phyloP scores from a whole-genome alignment of 371 early-diverging fungal species.

The Syncephalis plumigaleata region DNA sequence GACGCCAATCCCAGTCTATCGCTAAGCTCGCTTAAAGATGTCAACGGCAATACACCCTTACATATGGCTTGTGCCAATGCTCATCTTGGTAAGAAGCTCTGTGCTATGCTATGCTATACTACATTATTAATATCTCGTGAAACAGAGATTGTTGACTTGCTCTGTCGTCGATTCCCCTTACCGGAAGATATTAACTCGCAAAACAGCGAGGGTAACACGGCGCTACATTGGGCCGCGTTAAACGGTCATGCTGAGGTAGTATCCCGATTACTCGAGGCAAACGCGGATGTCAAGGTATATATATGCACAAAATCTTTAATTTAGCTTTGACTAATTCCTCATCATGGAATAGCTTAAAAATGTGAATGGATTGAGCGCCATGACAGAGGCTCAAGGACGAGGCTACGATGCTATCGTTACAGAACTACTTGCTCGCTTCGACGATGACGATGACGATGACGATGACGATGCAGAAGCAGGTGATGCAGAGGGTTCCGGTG shows the following conservation, averaged over 20 bases:
- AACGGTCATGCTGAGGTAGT: constrained; percentile 60
- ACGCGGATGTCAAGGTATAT: constrained; percentile 39
- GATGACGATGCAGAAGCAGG: constrained; percentile 25
- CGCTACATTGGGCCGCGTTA: constrained; percentile 78
- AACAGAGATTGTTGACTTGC: constrained; percentile 33
- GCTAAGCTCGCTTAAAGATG: constrained; percentile 10
- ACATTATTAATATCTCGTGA: no score
- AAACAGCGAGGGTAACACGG: constrained; percentile 57
- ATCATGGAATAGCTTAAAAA: constrained; percentile 39
- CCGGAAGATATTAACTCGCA: constrained; percentile 25
- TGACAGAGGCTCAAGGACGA: constrained; percentile 44
- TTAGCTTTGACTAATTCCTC: not conserved
- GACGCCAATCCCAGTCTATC: constrained; percentile 11
- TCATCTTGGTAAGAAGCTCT: constrained; percentile 29
- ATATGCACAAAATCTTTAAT: no score
- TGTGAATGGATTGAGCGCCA: constrained; percentile 29
- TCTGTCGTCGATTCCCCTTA: constrained; percentile 18
- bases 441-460: no score
- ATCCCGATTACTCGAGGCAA: constrained; percentile 34
- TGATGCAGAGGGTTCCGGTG: constrained; percentile 3
- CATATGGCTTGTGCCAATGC: constrained; percentile 79
- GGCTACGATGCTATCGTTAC: constrained; percentile 44
- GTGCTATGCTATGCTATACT: no score
- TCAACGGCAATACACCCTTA: constrained; percentile 48
- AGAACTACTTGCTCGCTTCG: constrained; percentile 35